Evolutionary conservation across 2,329 filamentous ascomycete species (phyloP), one percentile per base, ranked within the genome.

Genomic region (Fusarium ambrosium): DNA sequence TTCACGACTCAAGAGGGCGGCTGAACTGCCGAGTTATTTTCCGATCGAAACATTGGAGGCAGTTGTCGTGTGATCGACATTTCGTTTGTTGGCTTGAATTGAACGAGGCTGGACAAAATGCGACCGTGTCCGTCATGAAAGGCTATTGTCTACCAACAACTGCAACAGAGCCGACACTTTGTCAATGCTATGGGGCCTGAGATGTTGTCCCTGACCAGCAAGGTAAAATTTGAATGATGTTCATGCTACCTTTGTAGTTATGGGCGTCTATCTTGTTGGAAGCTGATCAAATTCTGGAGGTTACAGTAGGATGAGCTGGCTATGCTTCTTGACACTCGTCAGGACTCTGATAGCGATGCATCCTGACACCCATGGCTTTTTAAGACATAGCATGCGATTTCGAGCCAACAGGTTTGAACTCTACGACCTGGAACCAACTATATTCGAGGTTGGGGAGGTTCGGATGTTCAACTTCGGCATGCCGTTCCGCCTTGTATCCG

Each of bases 1-100:
- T 67, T 58, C 56, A 61, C 64, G 29, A 59, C 59, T 43, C 29
- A 59, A 37, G 53, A 53, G 9, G 27, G 32, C 56, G 64, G 43
- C 62, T 45, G 34, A 58, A 68, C 29, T 60, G 34, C 72, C 72
- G 65, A 70, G 39, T 18, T 66, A 72, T 66, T 70, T 37, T 70
- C 72, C 72, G 72, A 75, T 41, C 56, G 71, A 74, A 72, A 74
- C 71, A 48, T 71, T 68, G 48, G 55, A 43, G 20, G 24, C 55
- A 32, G 24, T 24, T 29, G 24, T 48, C 51, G 39, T 64, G 24
- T 32, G 64, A 72, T 69, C 68, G 51, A 53, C 48, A 32, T 32
- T 32, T 53, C 48, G 24, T 32, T 53, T 53, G 48, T 32, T 53
- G 13, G 48, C 18, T 53, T 1, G 18, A 29, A n/a, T 43, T 62